Evolutionary conservation across 768 basidiomycete genomes (phyloP).

Genomic region (Tricholoma hemisulphureum): DNA sequence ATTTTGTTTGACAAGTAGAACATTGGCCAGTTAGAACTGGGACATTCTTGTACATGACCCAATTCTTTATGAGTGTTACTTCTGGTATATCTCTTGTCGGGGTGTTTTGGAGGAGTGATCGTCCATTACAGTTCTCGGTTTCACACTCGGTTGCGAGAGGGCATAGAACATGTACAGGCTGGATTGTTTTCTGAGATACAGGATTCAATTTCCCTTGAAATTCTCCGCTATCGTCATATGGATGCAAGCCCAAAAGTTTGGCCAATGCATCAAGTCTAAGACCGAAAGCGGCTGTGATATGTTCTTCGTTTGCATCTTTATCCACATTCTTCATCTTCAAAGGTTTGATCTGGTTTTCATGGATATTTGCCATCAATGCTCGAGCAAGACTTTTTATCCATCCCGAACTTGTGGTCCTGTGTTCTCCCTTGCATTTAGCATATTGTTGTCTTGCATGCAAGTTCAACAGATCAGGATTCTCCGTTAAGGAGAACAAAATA

Average conservation of each 20-base stretch:
- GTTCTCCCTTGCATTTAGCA: too few relatives aligned
- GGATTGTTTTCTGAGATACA: constrained; percentile 3
- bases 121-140: constrained; percentile 4
- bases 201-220: background rate
- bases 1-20: constrained; percentile 10
- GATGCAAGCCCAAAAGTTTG: constrained; percentile 17
- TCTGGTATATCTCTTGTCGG: constrained; percentile 8
- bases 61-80: constrained; percentile 17
- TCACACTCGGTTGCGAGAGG: constrained; percentile 9
- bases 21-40: constrained; percentile 12
- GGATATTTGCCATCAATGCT: too few relatives aligned
- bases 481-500: too few relatives aligned
- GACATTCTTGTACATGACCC: constrained; percentile 4
- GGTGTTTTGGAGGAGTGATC: background rate
- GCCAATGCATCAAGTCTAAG: constrained; percentile 10
- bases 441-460: too few relatives aligned
- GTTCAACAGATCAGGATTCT: too few relatives aligned
- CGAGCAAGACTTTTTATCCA: too few relatives aligned
- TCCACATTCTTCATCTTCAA: too few relatives aligned
- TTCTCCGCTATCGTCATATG: background rate
- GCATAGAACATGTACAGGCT: constrained; percentile 4
- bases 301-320: too few relatives aligned
- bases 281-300: background rate
- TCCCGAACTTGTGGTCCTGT: too few relatives aligned
- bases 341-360: background rate